Base-by-base conservation (phyloP, 2,329 filamentous ascomycete species). In the Cladosporium cucumerinum region DNA sequence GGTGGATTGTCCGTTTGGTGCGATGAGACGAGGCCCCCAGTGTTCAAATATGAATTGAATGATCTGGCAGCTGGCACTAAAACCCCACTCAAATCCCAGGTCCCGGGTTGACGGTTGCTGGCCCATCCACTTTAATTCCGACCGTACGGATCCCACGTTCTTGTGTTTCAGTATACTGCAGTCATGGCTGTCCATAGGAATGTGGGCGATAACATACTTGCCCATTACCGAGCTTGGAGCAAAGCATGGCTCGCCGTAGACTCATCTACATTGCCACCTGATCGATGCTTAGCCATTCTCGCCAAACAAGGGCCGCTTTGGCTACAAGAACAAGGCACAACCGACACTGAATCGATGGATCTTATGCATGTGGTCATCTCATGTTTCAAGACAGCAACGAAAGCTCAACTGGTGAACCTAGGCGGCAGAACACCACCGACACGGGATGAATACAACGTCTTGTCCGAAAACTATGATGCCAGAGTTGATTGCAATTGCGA, bases 381-480 rank as follows among this genome's bases (percentile, higher is more conserved):
- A 16, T 54, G 48, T 11, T 54, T 54, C 32, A 61, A 61, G n/a
- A 43, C 30, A 21, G 59, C 48, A 26, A 30, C 59, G 14, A 54
- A 54, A 21, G 59, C 48, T 16, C 46, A 49, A n/a, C 3, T 43
- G 11, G 23, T 61, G 16, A 23, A 16, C 8, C 16, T 61, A 8
- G 59, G 59, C 6, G 59, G 59, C 18, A 43, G n/a, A 5, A 23
- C 21, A 7, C 46, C 48, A 23, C 59, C 59, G 6, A 23, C 48
- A 8, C 36, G 32, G 8, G 59, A 61, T 16, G 48, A 43, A n/a
- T 39, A 16, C 32, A 32, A 61, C 5, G 59, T 61, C 10, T 16
- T 61, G 59, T 54, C 59, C 14, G 59, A 61, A 18, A 61, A 25
- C 14, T 61, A 52, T n/a, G 32, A 61, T 43, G 48, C 59, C 12